Conservation (phyloP, 768 basidiomycete genomes). For the Russula foetens region DNA sequence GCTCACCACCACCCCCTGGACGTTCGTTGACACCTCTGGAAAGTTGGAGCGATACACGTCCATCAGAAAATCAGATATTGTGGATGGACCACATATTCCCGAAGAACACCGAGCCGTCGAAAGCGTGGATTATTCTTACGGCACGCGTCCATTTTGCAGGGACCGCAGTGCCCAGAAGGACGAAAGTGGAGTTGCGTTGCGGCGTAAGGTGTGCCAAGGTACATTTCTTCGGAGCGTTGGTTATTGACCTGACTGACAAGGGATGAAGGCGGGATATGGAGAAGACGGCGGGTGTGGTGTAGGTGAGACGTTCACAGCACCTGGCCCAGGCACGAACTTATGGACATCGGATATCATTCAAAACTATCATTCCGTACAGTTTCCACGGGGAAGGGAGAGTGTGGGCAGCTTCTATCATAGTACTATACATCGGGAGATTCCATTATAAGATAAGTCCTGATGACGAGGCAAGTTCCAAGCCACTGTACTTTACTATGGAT, state of each 20-base stretch:
- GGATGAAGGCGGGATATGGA: too few relatives aligned
- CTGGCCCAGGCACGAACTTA: too few relatives aligned
- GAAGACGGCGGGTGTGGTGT: too few relatives aligned
- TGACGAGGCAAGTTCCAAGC: too few relatives aligned
- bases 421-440: not conserved
- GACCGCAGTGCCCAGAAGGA: not conserved
- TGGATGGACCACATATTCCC: not conserved
- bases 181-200: not conserved
- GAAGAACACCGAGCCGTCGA: not conserved
- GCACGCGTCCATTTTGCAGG: not conserved
- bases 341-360: too few relatives aligned
- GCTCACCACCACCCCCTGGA: not conserved
- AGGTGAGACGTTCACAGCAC: too few relatives aligned
- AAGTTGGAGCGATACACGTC: not conserved
- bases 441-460: not conserved
- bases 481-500: too few relatives aligned
- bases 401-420: not conserved
- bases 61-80: conserved; percentile 11
- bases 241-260: not conserved
- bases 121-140: not conserved
- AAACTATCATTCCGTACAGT: too few relatives aligned
- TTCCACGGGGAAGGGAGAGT: not conserved
- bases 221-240: not conserved
- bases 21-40: not conserved
- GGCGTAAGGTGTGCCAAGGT: not conserved